A percentile compares a stretch with the other conserved stretches of the same genome.
Evolutionary conservation across 1,284 basidiomycete species (phyloP).

Genomic region (Gymnopus androsaceus): DNA sequence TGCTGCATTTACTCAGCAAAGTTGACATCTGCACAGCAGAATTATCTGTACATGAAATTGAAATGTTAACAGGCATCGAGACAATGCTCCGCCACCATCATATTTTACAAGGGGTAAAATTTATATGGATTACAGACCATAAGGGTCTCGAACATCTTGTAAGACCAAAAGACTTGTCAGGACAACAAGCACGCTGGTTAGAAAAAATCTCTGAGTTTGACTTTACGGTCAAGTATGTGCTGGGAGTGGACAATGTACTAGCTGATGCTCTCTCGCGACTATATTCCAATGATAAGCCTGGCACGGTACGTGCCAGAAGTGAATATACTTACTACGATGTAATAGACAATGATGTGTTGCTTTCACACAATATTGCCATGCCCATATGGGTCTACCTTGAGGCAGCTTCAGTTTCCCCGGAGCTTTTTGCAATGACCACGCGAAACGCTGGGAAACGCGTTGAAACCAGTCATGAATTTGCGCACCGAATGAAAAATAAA

Average conservation of each 20-base stretch:
- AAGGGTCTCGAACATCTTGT: conserved; percentile 28
- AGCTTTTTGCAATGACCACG: not conserved
- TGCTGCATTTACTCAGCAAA: too few relatives aligned
- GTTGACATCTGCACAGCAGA: conserved; percentile 19
- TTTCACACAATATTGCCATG: too few relatives aligned
- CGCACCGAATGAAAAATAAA: not conserved
- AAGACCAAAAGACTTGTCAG: conserved; percentile 30
- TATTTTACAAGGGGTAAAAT: conserved; percentile 25
- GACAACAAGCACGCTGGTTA: too few relatives aligned
- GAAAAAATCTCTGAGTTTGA: too few relatives aligned
- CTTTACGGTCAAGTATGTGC: conserved; percentile 20
- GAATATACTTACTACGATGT: too few relatives aligned
- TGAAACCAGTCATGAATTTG: conserved; percentile 4
- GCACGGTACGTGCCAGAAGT: conserved; percentile 22
- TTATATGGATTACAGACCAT: conserved; percentile 34
- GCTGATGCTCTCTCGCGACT: conserved; percentile 21
- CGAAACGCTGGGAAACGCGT: not conserved
- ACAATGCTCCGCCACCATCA: conserved; percentile 26
- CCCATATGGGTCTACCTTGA: too few relatives aligned
- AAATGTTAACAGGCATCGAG: conserved; percentile 30
- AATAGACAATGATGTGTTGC: too few relatives aligned
- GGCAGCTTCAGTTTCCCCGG: not conserved
- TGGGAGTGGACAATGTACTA: conserved; percentile 17
- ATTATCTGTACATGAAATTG: conserved; percentile 26
- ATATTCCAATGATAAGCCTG: conserved; percentile 23